Conservation (phyloP, 106 monocot genomes). For the Posidonia australis region DNA sequence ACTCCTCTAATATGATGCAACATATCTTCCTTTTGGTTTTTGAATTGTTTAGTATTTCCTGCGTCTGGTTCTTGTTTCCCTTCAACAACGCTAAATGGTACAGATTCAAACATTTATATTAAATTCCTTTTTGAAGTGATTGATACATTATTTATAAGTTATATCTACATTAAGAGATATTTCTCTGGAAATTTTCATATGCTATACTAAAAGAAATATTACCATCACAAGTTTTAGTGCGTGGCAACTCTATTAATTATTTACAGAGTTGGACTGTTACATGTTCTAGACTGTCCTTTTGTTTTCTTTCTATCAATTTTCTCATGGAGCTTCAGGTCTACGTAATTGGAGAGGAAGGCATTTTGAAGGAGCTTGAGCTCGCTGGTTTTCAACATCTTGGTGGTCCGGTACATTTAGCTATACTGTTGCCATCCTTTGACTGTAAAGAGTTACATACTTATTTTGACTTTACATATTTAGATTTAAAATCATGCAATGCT, state of each 20-base stretch:
- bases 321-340: constrained; percentile 56
- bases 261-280: no score
- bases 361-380: constrained; percentile 91
- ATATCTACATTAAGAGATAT: neutral
- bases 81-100: no score
- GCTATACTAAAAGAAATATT: neutral
- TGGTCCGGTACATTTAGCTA: constrained; percentile 54
- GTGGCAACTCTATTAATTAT: no score
- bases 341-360: constrained; percentile 97
- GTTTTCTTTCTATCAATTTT: neutral
- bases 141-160: neutral
- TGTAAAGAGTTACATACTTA: neutral
- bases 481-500: no score
- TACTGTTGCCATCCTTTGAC: neutral
- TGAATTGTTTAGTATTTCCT: no score
- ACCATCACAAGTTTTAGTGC: neutral
- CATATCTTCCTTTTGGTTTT: no score
- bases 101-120: neutral
- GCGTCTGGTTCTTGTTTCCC: no score
- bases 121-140: neutral
- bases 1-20: no score
- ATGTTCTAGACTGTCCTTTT: no score
- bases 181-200: neutral
- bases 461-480: no score
- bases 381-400: constrained; percentile 94